A percentile compares a stretch with the other conserved stretches of the same genome.
Conservation (phyloP, 495 filamentous ascomycete genomes). For the Evernia prunastri region DNA sequence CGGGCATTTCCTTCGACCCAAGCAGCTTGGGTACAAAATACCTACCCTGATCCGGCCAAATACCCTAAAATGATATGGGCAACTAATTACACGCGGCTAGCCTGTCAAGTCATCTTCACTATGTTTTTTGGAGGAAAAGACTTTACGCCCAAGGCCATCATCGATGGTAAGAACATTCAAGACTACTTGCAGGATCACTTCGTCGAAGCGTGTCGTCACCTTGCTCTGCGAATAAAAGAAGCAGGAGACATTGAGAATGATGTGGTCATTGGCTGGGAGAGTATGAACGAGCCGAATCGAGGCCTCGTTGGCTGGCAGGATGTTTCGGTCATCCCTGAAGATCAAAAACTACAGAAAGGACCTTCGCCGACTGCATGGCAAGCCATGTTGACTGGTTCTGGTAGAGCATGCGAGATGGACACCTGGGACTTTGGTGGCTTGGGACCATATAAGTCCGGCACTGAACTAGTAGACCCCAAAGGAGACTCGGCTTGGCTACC, state of each 20-base stretch:
- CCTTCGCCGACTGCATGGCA: conserved; percentile 95
- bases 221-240: conserved; percentile 80
- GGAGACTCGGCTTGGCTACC: conserved; percentile 81
- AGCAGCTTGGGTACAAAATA: conserved; percentile 92
- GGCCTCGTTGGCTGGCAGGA: conserved; percentile 84
- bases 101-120: conserved; percentile 86
- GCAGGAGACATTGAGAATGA: conserved; percentile 84
- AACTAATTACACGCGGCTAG: conserved; percentile 87
- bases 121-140: conserved; percentile 88
- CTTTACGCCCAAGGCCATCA: conserved; percentile 93
- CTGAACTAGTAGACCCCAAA: conserved; percentile 77
- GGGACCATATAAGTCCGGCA: conserved; percentile 83
- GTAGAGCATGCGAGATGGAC: conserved; percentile 78
- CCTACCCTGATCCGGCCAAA: conserved; percentile 72
- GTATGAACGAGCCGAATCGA: conserved; percentile 86
- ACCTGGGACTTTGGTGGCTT: conserved; percentile 92
- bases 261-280: conserved; percentile 92
- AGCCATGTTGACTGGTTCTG: conserved; percentile 82
- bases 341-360: conserved; percentile 88
- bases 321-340: conserved; percentile 70
- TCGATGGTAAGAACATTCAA: conserved; percentile 92
- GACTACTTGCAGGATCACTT: conserved; percentile 91
- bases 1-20: conserved; percentile 76
- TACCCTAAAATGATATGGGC: conserved; percentile 99
- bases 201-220: conserved; percentile 66